Base-by-base conservation (phyloP, 371 early-diverging fungal genomes). In the Mortierella sp. region DNA sequence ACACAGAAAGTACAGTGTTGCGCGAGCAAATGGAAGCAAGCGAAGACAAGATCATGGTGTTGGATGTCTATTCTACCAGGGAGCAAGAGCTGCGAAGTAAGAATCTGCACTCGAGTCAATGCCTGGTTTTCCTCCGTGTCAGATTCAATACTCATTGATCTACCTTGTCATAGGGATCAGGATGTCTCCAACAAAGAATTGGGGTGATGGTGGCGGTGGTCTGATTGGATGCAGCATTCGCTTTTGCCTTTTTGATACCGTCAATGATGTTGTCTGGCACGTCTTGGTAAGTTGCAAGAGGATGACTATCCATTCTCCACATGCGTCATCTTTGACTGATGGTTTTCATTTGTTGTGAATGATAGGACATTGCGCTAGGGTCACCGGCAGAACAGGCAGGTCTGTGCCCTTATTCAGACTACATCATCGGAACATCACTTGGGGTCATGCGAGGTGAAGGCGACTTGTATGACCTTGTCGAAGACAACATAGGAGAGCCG, bases 211-310 rank as follows among this genome's bases (percentile, higher is more conserved):
- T 31, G 54, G 56, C 8, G 78, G 74, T 9, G 80, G 80, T 2
- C 31, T 78, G 10, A 55, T 82, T 79, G 92, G 92, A 3, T 91
- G 90, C 60, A 86, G 85, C 7, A 87, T 92, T 55, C 84, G 91
- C 22, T 91, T 84, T 60, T 90, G 90, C 58, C 82, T 88, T 5
- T 90, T 86, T 80, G 89, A 88, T 44, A 78, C 79, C 7, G 87
- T 88, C 25, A 83, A 83, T n/a, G 89, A 90, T 59, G 81, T 90
- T 55, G 89, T 88, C 1, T 92, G 93, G 92, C 93, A 91, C 60
- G 81, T 92, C 29, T 57, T 91, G 58, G 77, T 69, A 76, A 6
- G 60, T 40, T 13, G 28, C 34, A 7, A 7, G 4, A 10, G 10
- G 4, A 34, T 34, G 34, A 10, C 4, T 34, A 7, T 34, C 4